Base-by-base conservation (phyloP, 345 rosid species). In the Corymbia maculata region DNA sequence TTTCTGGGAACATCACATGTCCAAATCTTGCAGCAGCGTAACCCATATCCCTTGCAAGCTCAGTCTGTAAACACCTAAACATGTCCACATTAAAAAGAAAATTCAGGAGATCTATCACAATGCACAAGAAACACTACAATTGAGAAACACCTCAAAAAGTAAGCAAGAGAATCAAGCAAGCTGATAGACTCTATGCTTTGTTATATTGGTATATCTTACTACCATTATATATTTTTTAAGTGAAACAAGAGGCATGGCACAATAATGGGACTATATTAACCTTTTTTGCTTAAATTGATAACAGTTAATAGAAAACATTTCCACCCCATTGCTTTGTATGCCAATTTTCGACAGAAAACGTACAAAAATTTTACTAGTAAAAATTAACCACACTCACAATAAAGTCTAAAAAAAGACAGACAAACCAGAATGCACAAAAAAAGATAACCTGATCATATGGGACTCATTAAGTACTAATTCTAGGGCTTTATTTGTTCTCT, bases 1-100 rank as follows among this genome's bases (percentile, higher is more conserved):
- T 98, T 93, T 98, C 99, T 80, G 99, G 99, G 90, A 98, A 98
- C 99, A 98, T 98, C 64, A 98, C 97, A 90, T 97, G 99, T 86
- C 99, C 99, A 88, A 91, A 98, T 95, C 99, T 95, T 87, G 98
- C 98, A 91, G 97, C 97, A 93, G 99, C 94, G 92, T 97, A 97
- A 64, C 99, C 99, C 96, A 97, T 93, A 87, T 96, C 99, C 93
- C 97, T 93, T 88, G 99, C 98, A 88, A 98, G 97, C 95, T 98
- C 99, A 92, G 93, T 95, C 99, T 96, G 98, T 92, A 95, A 95
- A 90, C 95, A 90, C 97, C 97, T 95, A 96, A 94, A 92, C 91
- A 89, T 86, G 91, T 90, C 88, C 89, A 92, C 91, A 90, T 97
- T 93, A 93, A 93, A 89, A 89, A 88, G 91, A 86, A 92, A 87